phyloP scores from a whole-genome alignment of 2,329 filamentous ascomycete genomes.

The Aspergillus sp. region DNA sequence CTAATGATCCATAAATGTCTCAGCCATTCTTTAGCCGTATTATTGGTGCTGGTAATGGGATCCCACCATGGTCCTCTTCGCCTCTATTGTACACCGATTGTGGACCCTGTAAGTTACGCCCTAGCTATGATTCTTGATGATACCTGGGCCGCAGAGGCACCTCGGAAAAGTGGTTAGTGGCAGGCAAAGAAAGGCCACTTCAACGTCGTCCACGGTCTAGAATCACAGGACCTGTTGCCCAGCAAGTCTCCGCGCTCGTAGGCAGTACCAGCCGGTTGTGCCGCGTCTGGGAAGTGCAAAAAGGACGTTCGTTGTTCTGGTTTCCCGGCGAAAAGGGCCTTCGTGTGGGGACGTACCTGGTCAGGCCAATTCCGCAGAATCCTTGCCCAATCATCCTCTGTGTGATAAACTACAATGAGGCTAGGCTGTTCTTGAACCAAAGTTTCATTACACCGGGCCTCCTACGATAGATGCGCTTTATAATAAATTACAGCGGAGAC shows the following conservation, averaged over 20 bases:
- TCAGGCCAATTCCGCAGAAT: neutral
- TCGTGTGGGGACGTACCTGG: neutral
- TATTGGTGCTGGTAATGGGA: neutral
- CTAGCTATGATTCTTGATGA: neutral
- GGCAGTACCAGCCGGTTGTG: neutral
- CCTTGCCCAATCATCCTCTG: neutral
- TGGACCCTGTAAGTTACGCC: neutral
- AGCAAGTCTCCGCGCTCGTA: neutral
- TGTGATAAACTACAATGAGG: neutral
- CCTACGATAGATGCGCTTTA: neutral
- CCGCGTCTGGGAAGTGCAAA: neutral
- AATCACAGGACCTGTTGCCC: neutral
- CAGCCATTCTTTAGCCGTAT: neutral
- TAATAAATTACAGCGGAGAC: neutral
- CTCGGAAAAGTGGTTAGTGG: neutral
- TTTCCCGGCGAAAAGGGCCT: neutral
- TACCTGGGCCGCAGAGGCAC: neutral
- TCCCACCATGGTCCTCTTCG: neutral
- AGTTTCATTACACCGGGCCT: neutral
- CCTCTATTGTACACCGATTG: neutral
- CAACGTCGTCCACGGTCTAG: neutral
- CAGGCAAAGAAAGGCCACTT: neutral
- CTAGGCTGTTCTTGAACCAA: neutral
- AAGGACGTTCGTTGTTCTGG: neutral
- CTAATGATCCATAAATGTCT: neutral